phyloP scores from a whole-genome alignment of 139 green algal genomes.

The Dunaliella primolecta region DNA sequence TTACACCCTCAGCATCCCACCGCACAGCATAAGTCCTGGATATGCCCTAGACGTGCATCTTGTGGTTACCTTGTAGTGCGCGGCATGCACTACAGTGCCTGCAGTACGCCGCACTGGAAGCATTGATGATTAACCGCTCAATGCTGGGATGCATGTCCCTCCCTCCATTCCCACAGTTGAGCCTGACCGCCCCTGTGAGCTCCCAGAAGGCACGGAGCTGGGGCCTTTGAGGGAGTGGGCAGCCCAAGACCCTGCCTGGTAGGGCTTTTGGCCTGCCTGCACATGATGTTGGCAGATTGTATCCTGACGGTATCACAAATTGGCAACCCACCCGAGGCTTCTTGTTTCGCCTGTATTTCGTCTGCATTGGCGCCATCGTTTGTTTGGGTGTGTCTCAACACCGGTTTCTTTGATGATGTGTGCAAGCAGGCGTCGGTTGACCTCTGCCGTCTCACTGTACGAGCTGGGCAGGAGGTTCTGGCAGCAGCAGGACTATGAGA shows the following conservation, averaged over 20 bases:
- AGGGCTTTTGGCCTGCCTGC: not conserved
- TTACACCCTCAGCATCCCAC: not conserved
- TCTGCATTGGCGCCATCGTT: not conserved
- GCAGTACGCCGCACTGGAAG: not conserved
- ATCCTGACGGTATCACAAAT: not conserved
- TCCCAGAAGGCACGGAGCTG: not conserved
- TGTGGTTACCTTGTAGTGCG: not conserved
- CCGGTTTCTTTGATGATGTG: not conserved
- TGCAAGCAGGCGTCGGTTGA: slow-evolving; percentile 21
- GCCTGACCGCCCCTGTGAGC: not conserved
- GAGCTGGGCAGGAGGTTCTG: slow-evolving; percentile 30
- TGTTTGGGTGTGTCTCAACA: too few species aligned
- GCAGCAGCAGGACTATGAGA: slow-evolving; percentile 34
- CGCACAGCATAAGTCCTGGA: not conserved
- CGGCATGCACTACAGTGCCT: not conserved
- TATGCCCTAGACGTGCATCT: not conserved
- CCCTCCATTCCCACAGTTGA: not conserved
- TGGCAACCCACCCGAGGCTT: too few species aligned
- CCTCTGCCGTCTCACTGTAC: slow-evolving; percentile 22
- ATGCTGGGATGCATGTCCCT: not conserved
- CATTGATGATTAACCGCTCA: not conserved
- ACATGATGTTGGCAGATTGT: not conserved
- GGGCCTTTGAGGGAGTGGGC: not conserved
- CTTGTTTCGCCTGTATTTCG: not conserved
- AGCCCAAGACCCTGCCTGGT: not conserved